Percentiles rank a stretch among this genome's conserved stretches.
These are phyloP conservation scores for Botryotinia calthae DNA, from an alignment of 2,329 filamentous ascomycete genomes.

Conservation along the genomic window DNA sequence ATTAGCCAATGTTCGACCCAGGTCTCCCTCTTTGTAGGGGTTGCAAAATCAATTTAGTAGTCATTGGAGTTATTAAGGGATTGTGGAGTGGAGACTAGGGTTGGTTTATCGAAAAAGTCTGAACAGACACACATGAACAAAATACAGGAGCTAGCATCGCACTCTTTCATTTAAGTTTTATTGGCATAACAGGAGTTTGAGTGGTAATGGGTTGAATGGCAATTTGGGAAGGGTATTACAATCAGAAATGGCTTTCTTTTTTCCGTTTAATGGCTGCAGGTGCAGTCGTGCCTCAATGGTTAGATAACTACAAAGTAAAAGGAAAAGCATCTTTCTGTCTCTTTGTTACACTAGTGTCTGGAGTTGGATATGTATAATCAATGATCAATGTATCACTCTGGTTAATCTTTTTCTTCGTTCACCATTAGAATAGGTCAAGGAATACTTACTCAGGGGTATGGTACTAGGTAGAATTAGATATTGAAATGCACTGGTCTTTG, in stretches of 20 bases:
- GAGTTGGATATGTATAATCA: neutral
- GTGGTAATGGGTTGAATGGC: neutral
- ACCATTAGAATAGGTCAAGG: neutral
- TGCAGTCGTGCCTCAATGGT: neutral
- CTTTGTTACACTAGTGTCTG: neutral
- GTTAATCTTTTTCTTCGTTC: neutral
- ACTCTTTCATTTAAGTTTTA: neutral
- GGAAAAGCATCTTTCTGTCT: neutral
- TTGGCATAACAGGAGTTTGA: neutral
- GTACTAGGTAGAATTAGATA: neutral
- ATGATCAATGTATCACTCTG: neutral
- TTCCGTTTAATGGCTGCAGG: neutral
- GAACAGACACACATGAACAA: neutral
- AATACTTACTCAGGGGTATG: neutral
- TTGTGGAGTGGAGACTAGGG: neutral
- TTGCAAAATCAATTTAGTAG: no score
- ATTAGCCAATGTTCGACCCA: slow-evolving; percentile 18
- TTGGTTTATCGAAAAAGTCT: neutral
- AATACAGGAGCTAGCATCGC: slow-evolving; percentile 1
- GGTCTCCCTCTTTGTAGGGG: slow-evolving; percentile 12
- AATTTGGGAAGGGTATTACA: neutral
- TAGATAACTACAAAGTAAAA: neutral
- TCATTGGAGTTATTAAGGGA: neutral
- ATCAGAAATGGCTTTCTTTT: neutral
- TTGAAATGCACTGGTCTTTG: neutral